Percentiles rank a stretch among this genome's conserved stretches.
phyloP scores from a whole-genome alignment of 2,329 filamentous ascomycete genomes.

The Aspergillus carbonarius region DNA sequence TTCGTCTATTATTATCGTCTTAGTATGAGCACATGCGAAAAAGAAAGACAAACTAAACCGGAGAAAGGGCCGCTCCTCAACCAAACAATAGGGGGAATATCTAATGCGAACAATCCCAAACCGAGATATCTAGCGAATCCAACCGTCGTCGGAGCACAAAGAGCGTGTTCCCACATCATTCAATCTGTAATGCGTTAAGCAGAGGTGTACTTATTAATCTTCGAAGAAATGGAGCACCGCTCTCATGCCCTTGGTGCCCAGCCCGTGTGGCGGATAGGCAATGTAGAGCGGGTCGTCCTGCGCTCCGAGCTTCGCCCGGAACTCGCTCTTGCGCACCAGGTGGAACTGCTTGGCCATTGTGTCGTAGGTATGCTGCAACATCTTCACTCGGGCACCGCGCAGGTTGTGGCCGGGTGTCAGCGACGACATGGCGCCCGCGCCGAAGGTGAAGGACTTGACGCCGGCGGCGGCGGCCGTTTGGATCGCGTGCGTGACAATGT shows the following conservation, averaged over 20 bases:
- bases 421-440: conserved; percentile 72
- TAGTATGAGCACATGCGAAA: background rate
- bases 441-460: conserved; percentile 74
- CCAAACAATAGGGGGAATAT: background rate
- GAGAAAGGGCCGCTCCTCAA: background rate
- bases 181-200: background rate
- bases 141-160: background rate
- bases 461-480: conserved; percentile 60
- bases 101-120: background rate
- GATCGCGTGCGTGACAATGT: conserved; percentile 72
- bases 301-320: conserved; percentile 86
- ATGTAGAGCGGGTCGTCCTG: conserved; percentile 83
- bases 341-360: conserved; percentile 78
- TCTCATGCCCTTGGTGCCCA: conserved; percentile 76
- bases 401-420: conserved; percentile 80
- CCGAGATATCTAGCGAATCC: background rate
- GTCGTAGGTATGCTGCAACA: conserved; percentile 79
- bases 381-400: conserved; percentile 74
- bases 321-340: conserved; percentile 80
- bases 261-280: conserved; percentile 81
- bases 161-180: background rate
- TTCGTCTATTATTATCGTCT: background rate
- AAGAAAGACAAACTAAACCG: background rate
- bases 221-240: conserved; percentile 92
- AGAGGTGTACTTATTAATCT: conserved; percentile 43